Conservation (phyloP, 345 rosid species). For the Luvunga scandens region DNA sequence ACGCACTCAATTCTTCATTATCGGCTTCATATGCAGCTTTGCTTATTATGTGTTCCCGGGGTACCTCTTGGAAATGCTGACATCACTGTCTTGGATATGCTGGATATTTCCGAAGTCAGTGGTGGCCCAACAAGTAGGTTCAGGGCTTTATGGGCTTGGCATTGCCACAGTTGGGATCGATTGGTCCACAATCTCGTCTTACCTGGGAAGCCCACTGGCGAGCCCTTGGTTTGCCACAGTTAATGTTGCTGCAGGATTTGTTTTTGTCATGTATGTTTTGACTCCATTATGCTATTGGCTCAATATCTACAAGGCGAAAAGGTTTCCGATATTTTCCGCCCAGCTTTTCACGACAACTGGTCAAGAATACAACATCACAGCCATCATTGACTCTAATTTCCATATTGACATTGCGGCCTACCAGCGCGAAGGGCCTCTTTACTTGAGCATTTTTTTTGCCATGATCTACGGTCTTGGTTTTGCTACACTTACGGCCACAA, state of each 20-base stretch:
- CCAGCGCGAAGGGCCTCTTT: conserved; percentile 74
- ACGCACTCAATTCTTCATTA: conserved; percentile 77
- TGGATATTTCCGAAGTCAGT: conserved; percentile 78
- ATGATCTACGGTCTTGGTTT: conserved; percentile 88
- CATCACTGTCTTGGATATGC: conserved; percentile 93
- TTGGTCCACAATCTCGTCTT: conserved; percentile 93
- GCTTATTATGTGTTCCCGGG: conserved; percentile 88
- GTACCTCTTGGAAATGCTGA: conserved; percentile 77
- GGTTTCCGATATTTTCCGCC: conserved; percentile 84
- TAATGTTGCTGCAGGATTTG: conserved; percentile 78
- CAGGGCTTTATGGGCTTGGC: conserved; percentile 92
- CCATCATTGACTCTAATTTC: conserved; percentile 68
- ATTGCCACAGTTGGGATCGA: conserved; percentile 71
- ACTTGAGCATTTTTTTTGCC: conserved; percentile 83
- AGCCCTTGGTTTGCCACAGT: conserved; percentile 99
- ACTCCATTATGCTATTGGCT: conserved; percentile 82
- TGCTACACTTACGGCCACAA: conserved; percentile 82
- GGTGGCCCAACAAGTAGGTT: conserved; percentile 88
- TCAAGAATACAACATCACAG: conserved; percentile 66
- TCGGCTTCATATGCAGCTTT: conserved; percentile 84
- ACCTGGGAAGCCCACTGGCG: conserved; percentile 97
- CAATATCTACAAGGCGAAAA: conserved; percentile 69
- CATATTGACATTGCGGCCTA: conserved; percentile 76
- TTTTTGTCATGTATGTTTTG: conserved; percentile 66
- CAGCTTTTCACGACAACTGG: conserved; percentile 65